Evolutionary conservation across 768 basidiomycete species (phyloP), one percentile per base, ranked within the genome.

Genomic region (Lactifluus volemus): DNA sequence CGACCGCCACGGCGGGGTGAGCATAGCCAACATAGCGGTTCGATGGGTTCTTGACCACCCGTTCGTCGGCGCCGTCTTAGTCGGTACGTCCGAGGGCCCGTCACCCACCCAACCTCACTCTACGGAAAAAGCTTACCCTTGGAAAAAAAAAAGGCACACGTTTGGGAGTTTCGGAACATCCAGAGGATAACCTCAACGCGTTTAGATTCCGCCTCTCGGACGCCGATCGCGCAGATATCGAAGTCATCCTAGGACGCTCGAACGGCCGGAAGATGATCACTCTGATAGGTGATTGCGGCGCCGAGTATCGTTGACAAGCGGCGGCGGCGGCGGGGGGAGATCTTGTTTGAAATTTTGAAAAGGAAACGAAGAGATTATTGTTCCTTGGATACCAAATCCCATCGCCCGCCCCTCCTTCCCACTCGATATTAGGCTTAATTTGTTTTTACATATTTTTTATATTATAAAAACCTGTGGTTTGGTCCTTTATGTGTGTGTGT

Each of bases 41-140:
- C 83, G 89, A 15, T 92, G 89, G 89, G 86, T 91, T 0, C 76
- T 92, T 21, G 88, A 92, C 73, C 87, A 91, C 55, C 68, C 72
- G 7, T 86, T 80, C 64, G 89, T 92, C 17, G 89, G 87, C 10
- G 88, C 89, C 41, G 88, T 90, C 38, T 80, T 92, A 65, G 81
- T 92, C 67, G 90, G 89, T 85, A 63, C 21, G 75, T 65, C 38
- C 47, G 45, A 11, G 32, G 9, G 9, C 5, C 9, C 32, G 5
- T 34, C 9, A 5, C 32, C n/a, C n/a, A n/a, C n/a, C n/a, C n/a
- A n/a, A n/a, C n/a, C 32, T 9, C 32, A 6, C 32, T 34, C 32
- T 34, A 34, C 32, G 25, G 1, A 25, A 25, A 25, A 25, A 34
- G 32, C 32, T 34, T 34, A 9, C 9, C 32, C 32, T 34, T 5